A percentile compares a stretch with the other conserved stretches of the same genome.
These are phyloP conservation scores for Saccharomyces paradoxus DNA, from an alignment of 805 yeast genomes.

Conservation along the genomic window DNA sequence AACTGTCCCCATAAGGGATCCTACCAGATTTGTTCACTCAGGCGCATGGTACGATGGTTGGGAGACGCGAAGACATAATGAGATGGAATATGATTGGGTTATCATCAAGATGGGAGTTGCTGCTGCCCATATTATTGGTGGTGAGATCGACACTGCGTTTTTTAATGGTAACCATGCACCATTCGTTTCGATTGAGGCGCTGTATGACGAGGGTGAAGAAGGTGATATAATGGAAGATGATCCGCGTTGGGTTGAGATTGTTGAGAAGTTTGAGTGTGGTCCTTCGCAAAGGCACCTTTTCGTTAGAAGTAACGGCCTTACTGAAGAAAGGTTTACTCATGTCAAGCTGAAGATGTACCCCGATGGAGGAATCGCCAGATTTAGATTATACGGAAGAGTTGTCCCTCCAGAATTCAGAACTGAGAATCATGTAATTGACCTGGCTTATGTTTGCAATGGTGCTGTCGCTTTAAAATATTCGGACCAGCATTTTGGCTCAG, in stretches of 20 bases:
- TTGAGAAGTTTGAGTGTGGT: slow-evolving; percentile 72
- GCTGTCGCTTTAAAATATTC: slow-evolving; percentile 78
- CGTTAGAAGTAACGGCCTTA: slow-evolving; percentile 45
- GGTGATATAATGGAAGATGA: slow-evolving; percentile 22
- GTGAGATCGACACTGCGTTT: slow-evolving; percentile 88
- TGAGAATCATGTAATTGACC: slow-evolving; percentile 38
- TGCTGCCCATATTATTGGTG: slow-evolving; percentile 63
- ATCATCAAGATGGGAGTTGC: slow-evolving; percentile 75
- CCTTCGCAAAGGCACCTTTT: slow-evolving; percentile 85
- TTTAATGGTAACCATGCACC: slow-evolving; percentile 97
- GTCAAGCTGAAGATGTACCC: slow-evolving; percentile 88
- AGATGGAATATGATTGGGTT: slow-evolving; percentile 81
- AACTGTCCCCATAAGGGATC: slow-evolving; percentile 70
- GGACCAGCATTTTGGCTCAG: slow-evolving; percentile 92
- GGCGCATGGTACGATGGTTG: slow-evolving; percentile 99
- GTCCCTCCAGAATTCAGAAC: slow-evolving; percentile 38
- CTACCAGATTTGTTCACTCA: slow-evolving; percentile 65
- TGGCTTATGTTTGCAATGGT: slow-evolving; percentile 78
- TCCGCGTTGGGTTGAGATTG: slow-evolving; percentile 61
- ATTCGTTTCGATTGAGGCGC: slow-evolving; percentile 73
- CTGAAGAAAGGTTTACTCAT: slow-evolving; percentile 64
- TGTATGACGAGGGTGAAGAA: slow-evolving; percentile 29
- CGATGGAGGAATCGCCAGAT: slow-evolving; percentile 96
- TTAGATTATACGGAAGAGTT: slow-evolving; percentile 80
- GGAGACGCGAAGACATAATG: slow-evolving; percentile 94